Percentiles rank a stretch among this genome's conserved stretches.
These are phyloP conservation scores for Paecilomyces fulvus DNA, from an alignment of 2,329 filamentous ascomycete genomes.

Conservation along the genomic window DNA sequence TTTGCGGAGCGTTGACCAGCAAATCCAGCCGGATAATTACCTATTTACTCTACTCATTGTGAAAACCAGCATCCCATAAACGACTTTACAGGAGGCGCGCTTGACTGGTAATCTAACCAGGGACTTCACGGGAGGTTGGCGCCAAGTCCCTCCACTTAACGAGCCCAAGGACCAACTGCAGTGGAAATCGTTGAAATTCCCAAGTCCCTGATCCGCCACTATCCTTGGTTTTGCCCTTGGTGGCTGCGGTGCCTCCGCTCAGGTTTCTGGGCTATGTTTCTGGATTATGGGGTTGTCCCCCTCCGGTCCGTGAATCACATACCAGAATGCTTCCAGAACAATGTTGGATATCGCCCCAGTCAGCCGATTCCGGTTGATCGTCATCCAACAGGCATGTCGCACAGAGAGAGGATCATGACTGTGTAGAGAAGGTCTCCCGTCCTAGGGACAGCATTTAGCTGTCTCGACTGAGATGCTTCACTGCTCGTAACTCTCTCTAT, in stretches of 20 bases:
- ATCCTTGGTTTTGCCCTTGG: not conserved
- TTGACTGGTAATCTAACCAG: not conserved
- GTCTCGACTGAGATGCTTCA: not conserved
- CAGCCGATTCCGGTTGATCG: not conserved
- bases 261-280: not conserved
- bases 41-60: not conserved
- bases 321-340: not conserved
- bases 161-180: not conserved
- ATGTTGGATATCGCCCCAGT: not conserved
- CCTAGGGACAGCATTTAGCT: not conserved
- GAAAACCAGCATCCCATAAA: not conserved
- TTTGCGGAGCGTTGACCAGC: not conserved
- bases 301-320: not conserved
- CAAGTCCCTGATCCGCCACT: not conserved
- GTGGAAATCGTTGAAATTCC: not conserved
- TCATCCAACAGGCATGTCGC: not conserved
- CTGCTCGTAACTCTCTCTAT: not conserved
- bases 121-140: not conserved
- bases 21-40: not conserved
- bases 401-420: not conserved
- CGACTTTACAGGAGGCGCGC: not conserved
- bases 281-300: not conserved
- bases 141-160: not conserved
- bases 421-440: not conserved
- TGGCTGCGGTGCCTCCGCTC: not conserved